phyloP scores from a whole-genome alignment of 2,329 filamentous ascomycete species.

The Passalora sequoiae region DNA sequence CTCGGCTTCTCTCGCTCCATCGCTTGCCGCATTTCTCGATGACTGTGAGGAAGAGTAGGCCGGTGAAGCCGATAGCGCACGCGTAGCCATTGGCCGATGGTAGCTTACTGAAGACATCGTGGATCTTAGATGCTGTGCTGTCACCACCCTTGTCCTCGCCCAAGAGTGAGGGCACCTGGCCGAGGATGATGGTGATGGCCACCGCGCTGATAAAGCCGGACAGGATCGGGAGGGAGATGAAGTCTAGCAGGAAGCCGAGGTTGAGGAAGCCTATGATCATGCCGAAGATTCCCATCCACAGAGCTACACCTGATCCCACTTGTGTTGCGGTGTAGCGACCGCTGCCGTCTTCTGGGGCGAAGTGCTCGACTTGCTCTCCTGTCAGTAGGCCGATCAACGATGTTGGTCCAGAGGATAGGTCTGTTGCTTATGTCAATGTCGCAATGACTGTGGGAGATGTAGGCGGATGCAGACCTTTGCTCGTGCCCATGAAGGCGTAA shows the following conservation, averaged over 20 bases:
- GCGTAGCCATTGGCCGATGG: slow-evolving; percentile 55
- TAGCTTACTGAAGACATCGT: slow-evolving; percentile 54
- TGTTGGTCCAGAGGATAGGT: slow-evolving; percentile 59
- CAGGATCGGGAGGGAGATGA: slow-evolving; percentile 60
- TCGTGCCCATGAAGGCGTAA: slow-evolving; percentile 58
- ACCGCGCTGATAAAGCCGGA: slow-evolving; percentile 63
- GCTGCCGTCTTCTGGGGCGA: slow-evolving; percentile 36
- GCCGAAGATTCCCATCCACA: slow-evolving; percentile 59
- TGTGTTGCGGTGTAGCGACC: slow-evolving; percentile 50
- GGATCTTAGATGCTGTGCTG: slow-evolving; percentile 54
- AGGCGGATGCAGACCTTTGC: slow-evolving; percentile 48
- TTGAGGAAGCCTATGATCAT: slow-evolving; percentile 57
- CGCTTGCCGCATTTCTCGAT: slow-evolving; percentile 56
- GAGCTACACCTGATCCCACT: slow-evolving; percentile 57
- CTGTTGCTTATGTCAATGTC: slow-evolving; percentile 32
- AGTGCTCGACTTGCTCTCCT: slow-evolving; percentile 53
- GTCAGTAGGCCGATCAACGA: slow-evolving; percentile 61
- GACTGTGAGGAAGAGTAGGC: slow-evolving; percentile 52
- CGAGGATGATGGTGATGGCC: slow-evolving; percentile 60
- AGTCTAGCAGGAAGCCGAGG: slow-evolving; percentile 47
- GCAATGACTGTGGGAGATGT: not conserved
- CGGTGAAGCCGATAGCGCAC: slow-evolving; percentile 55
- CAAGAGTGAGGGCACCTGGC: slow-evolving; percentile 59
- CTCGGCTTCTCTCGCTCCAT: slow-evolving; percentile 55
- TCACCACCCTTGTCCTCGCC: slow-evolving; percentile 50